Evolutionary conservation across 1,284 basidiomycete genomes (phyloP), one percentile per base, ranked within the genome.

Genomic region (Fomitiporia mediterranea): DNA sequence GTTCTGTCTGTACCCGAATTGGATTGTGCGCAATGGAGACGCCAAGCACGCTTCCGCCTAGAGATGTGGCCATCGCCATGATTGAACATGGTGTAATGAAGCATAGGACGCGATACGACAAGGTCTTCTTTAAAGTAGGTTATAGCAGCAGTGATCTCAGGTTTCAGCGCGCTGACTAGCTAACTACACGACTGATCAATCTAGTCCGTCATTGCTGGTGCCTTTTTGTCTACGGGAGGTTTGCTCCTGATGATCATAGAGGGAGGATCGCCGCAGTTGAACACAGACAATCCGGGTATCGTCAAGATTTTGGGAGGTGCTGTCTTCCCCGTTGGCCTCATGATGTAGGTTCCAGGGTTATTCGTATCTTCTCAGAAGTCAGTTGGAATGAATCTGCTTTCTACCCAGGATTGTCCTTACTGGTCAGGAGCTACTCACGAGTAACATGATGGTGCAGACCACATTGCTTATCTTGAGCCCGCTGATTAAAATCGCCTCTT

Each of bases 171-270:
- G 8, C 5, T 30, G 28, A 4, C 44, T 8, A 27, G 4, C 27
- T 1, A 15, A 28, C 27, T 1, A 15, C 17, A 4, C 27, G 27
- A 28, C 27, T 46, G 40, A 43, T 27, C 44, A 8, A 8, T 46
- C 11, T 28, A 43, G 3, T 57, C 87, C 84, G 77, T 86, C 53
- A 69, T 82, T 55, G 86, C 83, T 17, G 86, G 86, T 9, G 75
- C 77, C 27, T 84, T 88, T 79, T 65, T 88, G 4, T 86, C 85
- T 4, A 87, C 87, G 51, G 86, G 86, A 62, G 83, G 83, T n/a
- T 69, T 88, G 15, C 67, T 88, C 42, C 79, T 77, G 28, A 72
- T 84, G 60, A 74, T 88, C 55, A 66, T 86, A 19, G 70, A 75
- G 38, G 86, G 82, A 25, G 86, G 86, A 4, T 78, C 86, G 0